Evolutionary conservation across 768 basidiomycete species (phyloP).

Genomic region (Hericium rajendrae): DNA sequence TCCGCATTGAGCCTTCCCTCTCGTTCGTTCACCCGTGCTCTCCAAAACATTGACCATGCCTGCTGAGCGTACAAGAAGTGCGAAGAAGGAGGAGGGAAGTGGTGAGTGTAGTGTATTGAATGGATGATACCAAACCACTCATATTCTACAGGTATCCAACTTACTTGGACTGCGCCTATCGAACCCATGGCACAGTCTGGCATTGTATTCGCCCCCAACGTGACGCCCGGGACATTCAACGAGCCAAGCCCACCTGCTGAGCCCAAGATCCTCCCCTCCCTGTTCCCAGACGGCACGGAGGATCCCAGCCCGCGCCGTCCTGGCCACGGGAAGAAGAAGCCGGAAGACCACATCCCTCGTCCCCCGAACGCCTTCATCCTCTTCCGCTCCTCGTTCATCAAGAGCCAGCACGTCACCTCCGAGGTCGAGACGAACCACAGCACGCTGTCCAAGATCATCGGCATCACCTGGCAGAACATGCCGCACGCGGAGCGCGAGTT

Average conservation of each 20-base stretch:
- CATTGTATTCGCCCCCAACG: constrained; percentile 48
- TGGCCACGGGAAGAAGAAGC: constrained; percentile 60
- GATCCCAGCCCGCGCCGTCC: constrained; percentile 30
- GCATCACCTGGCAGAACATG: constrained; percentile 73
- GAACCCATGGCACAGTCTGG: constrained; percentile 29
- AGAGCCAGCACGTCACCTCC: constrained; percentile 65
- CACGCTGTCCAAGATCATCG: constrained; percentile 78
- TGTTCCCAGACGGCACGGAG: constrained; percentile 45
- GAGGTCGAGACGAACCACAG: constrained; percentile 77
- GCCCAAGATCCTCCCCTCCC: constrained; percentile 32
- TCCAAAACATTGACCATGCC: constrained; percentile 7
- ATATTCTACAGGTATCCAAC: constrained; percentile 24
- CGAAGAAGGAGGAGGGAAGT: constrained; percentile 11
- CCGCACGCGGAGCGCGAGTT: constrained; percentile 65
- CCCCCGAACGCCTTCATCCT: constrained; percentile 84
- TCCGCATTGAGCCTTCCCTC: not conserved
- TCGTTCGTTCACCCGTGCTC: not conserved
- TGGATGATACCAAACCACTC: not conserved
- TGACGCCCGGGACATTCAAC: constrained; percentile 50
- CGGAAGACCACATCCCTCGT: constrained; percentile 69
- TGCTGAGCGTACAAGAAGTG: constrained; percentile 12
- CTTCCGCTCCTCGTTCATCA: constrained; percentile 78
- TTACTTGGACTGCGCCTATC: constrained; percentile 37
- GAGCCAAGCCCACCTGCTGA: constrained; percentile 33
- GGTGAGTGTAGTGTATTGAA: not conserved